Evolutionary conservation across 2,329 filamentous ascomycete genomes (phyloP).

Genomic region (Botrytis fragariae): DNA sequence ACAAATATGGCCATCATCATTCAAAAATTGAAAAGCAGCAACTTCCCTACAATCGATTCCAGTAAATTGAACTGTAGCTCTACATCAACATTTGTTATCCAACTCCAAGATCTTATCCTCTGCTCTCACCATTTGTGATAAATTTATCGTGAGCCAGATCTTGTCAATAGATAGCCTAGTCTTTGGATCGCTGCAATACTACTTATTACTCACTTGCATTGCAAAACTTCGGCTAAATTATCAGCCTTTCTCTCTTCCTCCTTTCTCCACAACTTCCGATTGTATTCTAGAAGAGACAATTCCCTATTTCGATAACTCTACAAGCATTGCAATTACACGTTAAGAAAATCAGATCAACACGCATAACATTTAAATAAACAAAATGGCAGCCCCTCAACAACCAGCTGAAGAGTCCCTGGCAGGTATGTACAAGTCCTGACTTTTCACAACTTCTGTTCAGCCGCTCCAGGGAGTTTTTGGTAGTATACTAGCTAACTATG

Average conservation of each 20-base stretch:
- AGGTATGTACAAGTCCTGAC: constrained; percentile 7
- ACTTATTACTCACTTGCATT: neutral
- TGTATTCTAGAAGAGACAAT: constrained; percentile 16
- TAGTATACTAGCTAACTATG: constrained; percentile 22
- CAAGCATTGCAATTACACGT: neutral
- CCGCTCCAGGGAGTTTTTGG: neutral
- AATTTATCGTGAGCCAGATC: neutral
- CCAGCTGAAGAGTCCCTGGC: constrained; percentile 26
- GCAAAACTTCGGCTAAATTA: constrained; percentile 20
- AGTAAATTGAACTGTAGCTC: neutral
- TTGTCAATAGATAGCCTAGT: neutral
- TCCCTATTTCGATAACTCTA: constrained; percentile 2
- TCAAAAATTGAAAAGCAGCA: no score
- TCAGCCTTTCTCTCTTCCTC: constrained; percentile 23
- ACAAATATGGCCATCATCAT: neutral
- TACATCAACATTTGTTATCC: neutral
- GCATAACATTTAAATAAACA: neutral
- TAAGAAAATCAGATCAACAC: neutral
- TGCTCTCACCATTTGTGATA: neutral
- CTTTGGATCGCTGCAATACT: neutral
- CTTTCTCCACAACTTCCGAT: constrained; percentile 6
- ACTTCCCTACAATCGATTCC: neutral
- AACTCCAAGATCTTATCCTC: neutral
- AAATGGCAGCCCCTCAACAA: constrained; percentile 24
- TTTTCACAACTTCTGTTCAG: neutral